Evolutionary conservation across 495 filamentous ascomycete genomes (phyloP).

Genomic region (Corynascus novoguineensis): DNA sequence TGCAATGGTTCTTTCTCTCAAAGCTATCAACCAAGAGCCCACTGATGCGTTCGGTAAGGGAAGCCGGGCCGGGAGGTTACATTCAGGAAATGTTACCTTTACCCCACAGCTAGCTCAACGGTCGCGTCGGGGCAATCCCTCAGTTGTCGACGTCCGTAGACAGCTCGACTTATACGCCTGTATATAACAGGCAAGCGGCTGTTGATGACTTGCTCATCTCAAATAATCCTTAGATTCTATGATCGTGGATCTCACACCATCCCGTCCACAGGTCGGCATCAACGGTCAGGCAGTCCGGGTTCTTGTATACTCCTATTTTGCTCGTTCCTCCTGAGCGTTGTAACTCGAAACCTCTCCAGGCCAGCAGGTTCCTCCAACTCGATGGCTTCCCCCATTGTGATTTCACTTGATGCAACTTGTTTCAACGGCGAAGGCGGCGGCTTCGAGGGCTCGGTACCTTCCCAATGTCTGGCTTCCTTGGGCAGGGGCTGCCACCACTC

Average conservation of each 20-base stretch:
- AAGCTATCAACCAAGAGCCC: neutral
- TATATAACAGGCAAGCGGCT: too few species aligned
- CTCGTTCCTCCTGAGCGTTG: constrained; percentile 16
- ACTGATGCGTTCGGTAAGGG: neutral
- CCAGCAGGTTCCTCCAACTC: constrained; percentile 41
- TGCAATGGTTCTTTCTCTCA: neutral
- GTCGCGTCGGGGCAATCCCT: neutral
- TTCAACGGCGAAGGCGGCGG: constrained; percentile 10
- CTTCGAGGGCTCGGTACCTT: constrained; percentile 30
- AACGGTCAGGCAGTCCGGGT: too few species aligned
- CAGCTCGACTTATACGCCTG: too few species aligned
- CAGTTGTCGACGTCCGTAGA: neutral
- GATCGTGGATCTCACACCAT: too few species aligned
- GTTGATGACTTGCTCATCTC: too few species aligned
- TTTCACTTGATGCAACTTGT: constrained; percentile 18
- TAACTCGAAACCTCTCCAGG: constrained; percentile 34
- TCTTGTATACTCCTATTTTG: neutral
- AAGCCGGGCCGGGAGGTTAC: neutral
- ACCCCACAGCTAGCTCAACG: neutral
- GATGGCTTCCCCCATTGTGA: constrained; percentile 33
- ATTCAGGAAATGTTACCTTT: neutral
- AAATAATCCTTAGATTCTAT: too few species aligned
- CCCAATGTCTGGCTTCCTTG: constrained; percentile 54
- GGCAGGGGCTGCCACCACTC: constrained; percentile 64
- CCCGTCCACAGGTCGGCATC: too few species aligned